Evolutionary conservation across 805 yeast species (phyloP), one percentile per base, ranked within the genome.

Genomic region (Yarrowia sp.): DNA sequence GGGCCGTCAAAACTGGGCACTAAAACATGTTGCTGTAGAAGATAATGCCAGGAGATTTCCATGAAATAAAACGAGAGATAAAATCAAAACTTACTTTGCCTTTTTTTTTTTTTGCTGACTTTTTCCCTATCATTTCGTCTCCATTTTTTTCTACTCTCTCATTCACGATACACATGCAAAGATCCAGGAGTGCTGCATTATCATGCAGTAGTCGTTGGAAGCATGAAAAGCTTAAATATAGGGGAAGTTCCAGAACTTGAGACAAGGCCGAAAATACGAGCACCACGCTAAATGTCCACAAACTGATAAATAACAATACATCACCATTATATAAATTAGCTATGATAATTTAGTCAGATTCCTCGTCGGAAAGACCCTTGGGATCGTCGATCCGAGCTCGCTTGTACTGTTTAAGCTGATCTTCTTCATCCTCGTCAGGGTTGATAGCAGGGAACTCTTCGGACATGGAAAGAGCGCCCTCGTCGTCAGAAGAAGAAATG

Each of bases 101-200:
- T n/a, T n/a, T n/a, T n/a, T n/a, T n/a, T n/a, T n/a, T n/a, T n/a
- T n/a, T n/a, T n/a, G n/a, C n/a, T n/a, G n/a, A n/a, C n/a, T 24
- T 24, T 24, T 24, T 24, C 30, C 5, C 38, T 5, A 2, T 36
- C 38, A 9, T 9, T 36, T 36, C 8, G 38, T 36, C 38, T 24
- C 7, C 30, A 1, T 24, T 24, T 24, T 24, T 24, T 24, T 24
- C 30, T 10, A 9, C 13, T 36, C 38, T 36, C 9, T n/a, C 44
- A 40, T 17, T 5, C 44, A 40, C 46, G 17, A 17, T 47, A 19
- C 38, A 47, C n/a, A 30, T 47, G 52, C 52, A 34, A 9, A 20
- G 15, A 9, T 2, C n/a, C 24, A 34, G 42, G 42, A 17, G n/a
- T 50, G 56, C 42, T 50, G 56, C 56, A 36, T 50, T 12, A 50